Evolutionary conservation across 768 basidiomycete species (phyloP).

Genomic region (Coprinopsis sp.): DNA sequence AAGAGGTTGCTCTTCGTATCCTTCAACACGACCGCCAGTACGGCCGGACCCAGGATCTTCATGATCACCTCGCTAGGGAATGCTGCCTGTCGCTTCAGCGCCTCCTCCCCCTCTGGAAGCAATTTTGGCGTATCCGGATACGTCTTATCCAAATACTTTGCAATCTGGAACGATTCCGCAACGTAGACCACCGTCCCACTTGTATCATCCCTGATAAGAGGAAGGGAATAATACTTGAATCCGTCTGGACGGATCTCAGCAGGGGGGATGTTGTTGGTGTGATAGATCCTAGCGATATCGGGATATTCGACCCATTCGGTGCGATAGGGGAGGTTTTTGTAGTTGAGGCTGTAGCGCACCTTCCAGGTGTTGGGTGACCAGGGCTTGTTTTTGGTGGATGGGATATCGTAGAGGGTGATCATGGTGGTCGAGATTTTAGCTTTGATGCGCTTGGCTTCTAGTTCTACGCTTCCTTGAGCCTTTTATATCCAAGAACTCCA

Average conservation of each 20-base stretch:
- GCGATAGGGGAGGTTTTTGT: constrained; percentile 36
- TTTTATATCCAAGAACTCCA: too few relatives aligned
- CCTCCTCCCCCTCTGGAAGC: constrained; percentile 19
- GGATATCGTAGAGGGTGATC: constrained; percentile 36
- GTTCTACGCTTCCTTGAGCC: too few relatives aligned
- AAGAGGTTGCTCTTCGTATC: too few relatives aligned
- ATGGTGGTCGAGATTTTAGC: too few relatives aligned
- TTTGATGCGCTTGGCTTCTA: too few relatives aligned
- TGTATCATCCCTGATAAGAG: constrained; percentile 49
- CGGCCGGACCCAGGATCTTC: too few relatives aligned
- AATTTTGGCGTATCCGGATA: constrained; percentile 41
- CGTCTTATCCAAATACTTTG: constrained; percentile 43
- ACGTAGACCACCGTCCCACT: constrained; percentile 18
- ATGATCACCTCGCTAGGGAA: not conserved
- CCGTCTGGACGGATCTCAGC: constrained; percentile 27
- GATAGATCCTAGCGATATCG: constrained; percentile 36
- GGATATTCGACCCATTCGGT: constrained; percentile 51
- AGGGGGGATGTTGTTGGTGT: constrained; percentile 36
- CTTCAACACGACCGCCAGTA: too few relatives aligned
- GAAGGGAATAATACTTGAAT: constrained; percentile 37
- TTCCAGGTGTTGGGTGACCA: constrained; percentile 32
- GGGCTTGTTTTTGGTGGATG: constrained; percentile 17
- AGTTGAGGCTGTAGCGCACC: constrained; percentile 30
- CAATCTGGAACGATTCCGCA: constrained; percentile 43
- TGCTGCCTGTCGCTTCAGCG: not conserved